phyloP scores from a whole-genome alignment of 2,329 filamentous ascomycete species.

The Penicillium decumbens region DNA sequence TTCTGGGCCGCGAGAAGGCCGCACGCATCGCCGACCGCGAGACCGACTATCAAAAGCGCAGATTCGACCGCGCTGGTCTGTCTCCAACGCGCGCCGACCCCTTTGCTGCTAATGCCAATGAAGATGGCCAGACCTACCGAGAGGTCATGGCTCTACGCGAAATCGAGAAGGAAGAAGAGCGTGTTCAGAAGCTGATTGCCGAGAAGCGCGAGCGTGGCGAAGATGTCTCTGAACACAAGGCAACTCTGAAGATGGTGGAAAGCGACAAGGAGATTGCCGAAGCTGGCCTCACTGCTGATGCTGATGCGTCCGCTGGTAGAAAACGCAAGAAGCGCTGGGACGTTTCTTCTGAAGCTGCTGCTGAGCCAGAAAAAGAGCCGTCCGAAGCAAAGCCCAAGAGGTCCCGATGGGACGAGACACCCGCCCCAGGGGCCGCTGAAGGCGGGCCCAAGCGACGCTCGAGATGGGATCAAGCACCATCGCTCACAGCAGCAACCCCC shows the following conservation, averaged over 20 bases:
- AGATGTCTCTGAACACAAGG: slow-evolving; percentile 62
- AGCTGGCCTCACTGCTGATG: slow-evolving; percentile 61
- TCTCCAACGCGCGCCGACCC: slow-evolving; percentile 82
- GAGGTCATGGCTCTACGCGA: slow-evolving; percentile 89
- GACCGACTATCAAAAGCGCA: slow-evolving; percentile 94
- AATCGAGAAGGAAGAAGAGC: slow-evolving; percentile 86
- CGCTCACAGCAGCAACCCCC: slow-evolving; percentile 61
- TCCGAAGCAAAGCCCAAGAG: slow-evolving; percentile 63
- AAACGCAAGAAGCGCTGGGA: slow-evolving; percentile 98
- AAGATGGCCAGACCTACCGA: slow-evolving; percentile 75
- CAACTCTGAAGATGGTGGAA: slow-evolving; percentile 65
- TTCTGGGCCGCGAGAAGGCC: slow-evolving; percentile 81
- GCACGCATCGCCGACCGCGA: slow-evolving; percentile 88
- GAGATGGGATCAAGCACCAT: slow-evolving; percentile 87
- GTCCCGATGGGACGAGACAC: slow-evolving; percentile 84
- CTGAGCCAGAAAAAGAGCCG: slow-evolving; percentile 47
- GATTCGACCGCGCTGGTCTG: slow-evolving; percentile 74
- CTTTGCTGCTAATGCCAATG: slow-evolving; percentile 69
- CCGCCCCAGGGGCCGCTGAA: slow-evolving; percentile 53
- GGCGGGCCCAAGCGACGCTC: slow-evolving; percentile 70
- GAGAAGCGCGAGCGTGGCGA: slow-evolving; percentile 63
- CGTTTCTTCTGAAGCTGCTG: slow-evolving; percentile 57
- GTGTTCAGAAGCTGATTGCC: slow-evolving; percentile 73
- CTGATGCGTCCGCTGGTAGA: slow-evolving; percentile 54
- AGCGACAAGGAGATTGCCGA: slow-evolving; percentile 69